Base-by-base conservation (phyloP, 306 rosid genomes). In the Argentina anserina region DNA sequence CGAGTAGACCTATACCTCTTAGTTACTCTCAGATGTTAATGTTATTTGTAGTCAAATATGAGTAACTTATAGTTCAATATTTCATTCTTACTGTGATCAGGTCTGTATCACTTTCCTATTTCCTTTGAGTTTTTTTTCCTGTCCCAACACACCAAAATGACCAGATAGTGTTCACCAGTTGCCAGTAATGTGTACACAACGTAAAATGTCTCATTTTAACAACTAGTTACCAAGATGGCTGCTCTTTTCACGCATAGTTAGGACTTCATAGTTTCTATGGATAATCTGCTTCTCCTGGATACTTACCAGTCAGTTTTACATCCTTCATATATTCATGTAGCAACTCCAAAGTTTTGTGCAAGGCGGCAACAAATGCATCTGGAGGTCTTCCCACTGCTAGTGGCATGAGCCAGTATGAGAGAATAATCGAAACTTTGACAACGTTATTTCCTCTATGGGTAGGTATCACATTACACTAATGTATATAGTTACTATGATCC, bases 371-470 rank as follows among this genome's bases (percentile, higher is more conserved):
- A 70, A 79, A 87, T 76, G 55, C 77, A 45, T 85, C 98, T 49
- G 95, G 98, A 75, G 83, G 89, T 61, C 59, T 78, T 71, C 91
- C 95, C 71, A 18, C 86, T 62, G 37, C 83, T 0, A 76, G 73
- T 14, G 85, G 77, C 67, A 72, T 85, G 89, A 89, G 78, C 75
- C 82, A 47, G 69, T 94, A 84, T 25, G 95, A 94, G 85, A 89
- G 80, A 81, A 70, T 83, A 65, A 85, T 94, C 62, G 95, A 91
- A 87, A 85, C 87, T 75, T 78, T 94, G 79, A 94, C 96, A 34
- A 91, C 96, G 76, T 89, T 94, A 71, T 94, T 94, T 80, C 98
- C 98, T 13, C 42, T 94, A 72, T 91, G 98, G 97, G 98, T 94
- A 78, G 56, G 97, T 75, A 21, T 55, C 41, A 46, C 33, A 25